A percentile compares a stretch with the other conserved stretches of the same genome.
Evolutionary conservation across 306 rosid species (phyloP).

Genomic region (Arachis hypogaea): DNA sequence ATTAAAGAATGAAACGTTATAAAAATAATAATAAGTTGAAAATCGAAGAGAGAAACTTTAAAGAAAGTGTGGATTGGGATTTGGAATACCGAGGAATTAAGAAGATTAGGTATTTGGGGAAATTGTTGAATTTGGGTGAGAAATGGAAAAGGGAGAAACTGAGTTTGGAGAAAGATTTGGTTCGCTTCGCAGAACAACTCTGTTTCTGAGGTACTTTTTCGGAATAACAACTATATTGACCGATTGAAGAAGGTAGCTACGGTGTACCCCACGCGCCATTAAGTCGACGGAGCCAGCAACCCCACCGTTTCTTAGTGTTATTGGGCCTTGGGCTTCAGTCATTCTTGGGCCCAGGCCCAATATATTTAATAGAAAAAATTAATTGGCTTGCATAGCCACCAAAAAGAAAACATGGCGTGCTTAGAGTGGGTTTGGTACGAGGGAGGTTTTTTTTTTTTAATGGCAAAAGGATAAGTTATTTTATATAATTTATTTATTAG

Average conservation of each 20-base stretch:
- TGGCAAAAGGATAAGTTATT: background rate
- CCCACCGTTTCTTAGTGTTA: background rate
- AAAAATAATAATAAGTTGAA: background rate
- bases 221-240: slow-evolving; percentile 8
- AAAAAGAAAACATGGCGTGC: background rate
- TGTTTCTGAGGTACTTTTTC: slow-evolving; percentile 26
- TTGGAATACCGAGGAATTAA: no score
- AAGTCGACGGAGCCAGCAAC: slow-evolving; percentile 21
- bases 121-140: background rate
- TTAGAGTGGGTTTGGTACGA: background rate
- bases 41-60: background rate
- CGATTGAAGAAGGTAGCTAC: slow-evolving; percentile 32
- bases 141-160: background rate
- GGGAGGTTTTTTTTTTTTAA: background rate
- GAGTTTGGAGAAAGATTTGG: background rate
- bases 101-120: slow-evolving; percentile 13
- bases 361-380: background rate
- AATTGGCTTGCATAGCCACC: background rate
- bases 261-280: slow-evolving; percentile 30
- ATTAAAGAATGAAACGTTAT: background rate
- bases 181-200: slow-evolving; percentile 22
- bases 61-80: background rate
- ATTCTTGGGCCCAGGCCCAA: background rate
- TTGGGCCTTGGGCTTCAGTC: slow-evolving; percentile 25
- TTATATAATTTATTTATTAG: no score